These are phyloP conservation scores for Maudiozyma turicensis DNA, from an alignment of 805 yeast species.

Conservation along the genomic window DNA sequence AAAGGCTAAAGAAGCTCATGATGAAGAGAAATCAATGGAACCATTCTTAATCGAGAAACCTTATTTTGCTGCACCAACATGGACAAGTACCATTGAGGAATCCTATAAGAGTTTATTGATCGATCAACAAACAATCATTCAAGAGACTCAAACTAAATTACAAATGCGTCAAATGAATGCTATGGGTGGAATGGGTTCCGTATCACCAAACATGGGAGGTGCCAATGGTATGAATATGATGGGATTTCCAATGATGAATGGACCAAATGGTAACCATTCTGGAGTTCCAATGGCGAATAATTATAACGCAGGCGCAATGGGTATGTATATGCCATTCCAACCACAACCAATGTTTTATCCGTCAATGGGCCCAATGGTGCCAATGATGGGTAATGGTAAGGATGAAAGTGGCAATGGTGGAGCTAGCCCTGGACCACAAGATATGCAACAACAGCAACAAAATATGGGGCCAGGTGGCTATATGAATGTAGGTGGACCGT, in stretches of 20 bases:
- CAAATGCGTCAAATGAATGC: constrained; percentile 27
- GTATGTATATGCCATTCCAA: constrained; percentile 29
- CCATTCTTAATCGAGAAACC: constrained; percentile 48
- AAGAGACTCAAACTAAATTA: constrained; percentile 22
- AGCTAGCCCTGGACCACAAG: constrained; percentile 9
- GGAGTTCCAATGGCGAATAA: constrained; percentile 23
- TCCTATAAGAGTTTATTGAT: constrained; percentile 47
- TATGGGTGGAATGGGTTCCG: constrained; percentile 14
- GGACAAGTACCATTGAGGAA: constrained; percentile 53
- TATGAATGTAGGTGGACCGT: constrained; percentile 16
- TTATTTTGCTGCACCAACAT: constrained; percentile 67
- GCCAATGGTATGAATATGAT: constrained; percentile 17
- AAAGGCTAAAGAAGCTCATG: constrained; percentile 33
- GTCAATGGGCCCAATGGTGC: constrained; percentile 25
- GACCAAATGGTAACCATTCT: constrained; percentile 11
- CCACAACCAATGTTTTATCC: constrained; percentile 29
- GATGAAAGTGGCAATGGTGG: constrained; percentile 1
- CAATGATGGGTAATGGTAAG: constrained; percentile 19
- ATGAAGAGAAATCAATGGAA: constrained; percentile 24
- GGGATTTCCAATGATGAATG: constrained; percentile 23
- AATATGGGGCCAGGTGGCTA: constrained; percentile 12
- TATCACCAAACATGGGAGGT: constrained; percentile 15
- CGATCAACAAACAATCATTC: constrained; percentile 25
- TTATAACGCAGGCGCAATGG: constrained; percentile 13
- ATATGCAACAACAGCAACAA: background rate